Evolutionary conservation across 208 protist genomes (phyloP).

Genomic region (Trypanosoma platydactyli): DNA sequence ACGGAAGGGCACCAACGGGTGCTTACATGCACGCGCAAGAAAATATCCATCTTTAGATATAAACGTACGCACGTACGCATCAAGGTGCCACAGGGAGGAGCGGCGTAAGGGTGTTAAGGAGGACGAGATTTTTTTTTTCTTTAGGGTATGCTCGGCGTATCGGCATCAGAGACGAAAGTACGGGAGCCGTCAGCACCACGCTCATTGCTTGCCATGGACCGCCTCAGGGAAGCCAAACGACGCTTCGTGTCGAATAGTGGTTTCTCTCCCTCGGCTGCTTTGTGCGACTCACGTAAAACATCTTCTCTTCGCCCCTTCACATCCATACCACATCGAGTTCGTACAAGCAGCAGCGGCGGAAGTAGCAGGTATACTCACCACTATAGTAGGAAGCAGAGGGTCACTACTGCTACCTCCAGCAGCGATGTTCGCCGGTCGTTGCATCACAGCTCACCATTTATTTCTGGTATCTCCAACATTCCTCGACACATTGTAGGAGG

Average conservation of each 20-base stretch:
- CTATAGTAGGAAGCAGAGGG: not conserved
- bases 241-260: conserved; percentile 3
- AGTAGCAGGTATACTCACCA: not conserved
- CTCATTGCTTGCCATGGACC: conserved; percentile 7
- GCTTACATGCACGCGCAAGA: too few relatives aligned
- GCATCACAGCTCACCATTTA: not conserved
- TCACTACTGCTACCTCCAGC: not conserved
- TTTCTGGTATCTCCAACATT: conserved; percentile 25
- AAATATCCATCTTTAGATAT: too few relatives aligned
- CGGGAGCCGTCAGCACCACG: not conserved
- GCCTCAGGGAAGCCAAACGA: conserved; percentile 17
- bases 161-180: not conserved
- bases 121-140: too few relatives aligned
- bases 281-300: not conserved
- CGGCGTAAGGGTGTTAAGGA: too few relatives aligned
- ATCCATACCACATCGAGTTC: too few relatives aligned
- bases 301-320: too few relatives aligned
- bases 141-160: not conserved
- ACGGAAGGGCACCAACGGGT: too few relatives aligned
- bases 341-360: not conserved
- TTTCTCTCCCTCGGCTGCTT: not conserved
- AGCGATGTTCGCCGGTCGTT: not conserved
- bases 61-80: too few relatives aligned
- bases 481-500: conserved; percentile 1
- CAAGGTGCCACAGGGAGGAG: too few relatives aligned